Conservation (phyloP, 805 yeast genomes). For the Candida xiaguanensis region DNA sequence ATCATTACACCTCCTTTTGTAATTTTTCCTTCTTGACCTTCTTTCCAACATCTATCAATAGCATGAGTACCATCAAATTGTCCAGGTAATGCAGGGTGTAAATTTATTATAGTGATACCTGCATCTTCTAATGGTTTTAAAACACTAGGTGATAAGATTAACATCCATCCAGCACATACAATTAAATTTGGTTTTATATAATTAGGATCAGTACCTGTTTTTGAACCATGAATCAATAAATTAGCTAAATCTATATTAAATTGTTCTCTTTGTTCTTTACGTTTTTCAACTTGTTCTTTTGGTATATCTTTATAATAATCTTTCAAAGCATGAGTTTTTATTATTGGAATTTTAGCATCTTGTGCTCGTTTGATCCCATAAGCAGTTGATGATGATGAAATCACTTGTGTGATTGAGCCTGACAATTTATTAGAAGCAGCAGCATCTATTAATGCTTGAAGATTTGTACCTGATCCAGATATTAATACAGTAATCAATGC, state of each 20-base stretch:
- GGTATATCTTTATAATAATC: slow-evolving; percentile 71
- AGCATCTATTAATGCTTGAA: slow-evolving; percentile 91
- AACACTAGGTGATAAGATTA: slow-evolving; percentile 78
- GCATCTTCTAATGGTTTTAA: slow-evolving; percentile 59
- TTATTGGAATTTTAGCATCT: slow-evolving; percentile 63
- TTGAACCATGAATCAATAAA: slow-evolving; percentile 51
- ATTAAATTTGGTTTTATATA: slow-evolving; percentile 71
- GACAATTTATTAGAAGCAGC: slow-evolving; percentile 31
- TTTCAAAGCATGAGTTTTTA: slow-evolving; percentile 62
- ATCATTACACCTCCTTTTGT: slow-evolving; percentile 90
- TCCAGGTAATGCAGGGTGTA: slow-evolving; percentile 97
- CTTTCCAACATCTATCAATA: slow-evolving; percentile 93
- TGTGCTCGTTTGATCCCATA: slow-evolving; percentile 81
- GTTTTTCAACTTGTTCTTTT: slow-evolving; percentile 57
- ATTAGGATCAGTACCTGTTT: slow-evolving; percentile 25
- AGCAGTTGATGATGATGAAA: slow-evolving; percentile 84
- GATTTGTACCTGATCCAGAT: slow-evolving; percentile 93
- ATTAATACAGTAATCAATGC: slow-evolving; percentile 64
- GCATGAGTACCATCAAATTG: slow-evolving; percentile 97
- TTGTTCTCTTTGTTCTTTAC: slow-evolving; percentile 58
- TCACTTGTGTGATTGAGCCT: slow-evolving; percentile 67
- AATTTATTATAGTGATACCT: slow-evolving; percentile 76
- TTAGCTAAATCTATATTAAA: slow-evolving; percentile 80
- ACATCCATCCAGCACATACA: slow-evolving; percentile 99
- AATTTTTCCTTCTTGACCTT: slow-evolving; percentile 81